Base-by-base conservation (phyloP, 2,329 filamentous ascomycete genomes). In the Fusarium sp. region DNA sequence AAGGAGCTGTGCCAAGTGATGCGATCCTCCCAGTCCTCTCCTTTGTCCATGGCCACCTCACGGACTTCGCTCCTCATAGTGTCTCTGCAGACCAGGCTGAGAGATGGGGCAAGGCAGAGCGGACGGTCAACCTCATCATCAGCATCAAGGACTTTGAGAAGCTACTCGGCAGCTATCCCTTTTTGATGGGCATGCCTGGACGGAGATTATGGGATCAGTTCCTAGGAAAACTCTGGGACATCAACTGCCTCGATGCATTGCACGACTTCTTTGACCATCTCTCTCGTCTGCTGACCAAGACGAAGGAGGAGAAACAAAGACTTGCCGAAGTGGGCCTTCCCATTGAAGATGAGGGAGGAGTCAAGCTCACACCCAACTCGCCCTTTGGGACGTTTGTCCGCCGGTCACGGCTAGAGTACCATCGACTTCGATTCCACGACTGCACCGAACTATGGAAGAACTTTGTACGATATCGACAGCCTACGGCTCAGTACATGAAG, bases 151-250 rank as follows among this genome's bases (percentile, higher is more conserved):
- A 87, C 68, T 90, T 90, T 68, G 87, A 90, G 77, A 82, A 81
- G 59, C 79, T 89, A n/a, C 83, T 90, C 14, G 76, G 78, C 18
- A 80, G 83, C 27, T 83, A 86, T 69, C 81, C 84, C 6, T 83
- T 86, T 27, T 78, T 85, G 25, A 81, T 83, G 72, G 84, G 85
- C 36, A 81, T 93, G 61, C 91, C 93, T 0, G 93, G 93, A 3
- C 86, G 91, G 51, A 90, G 87, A n/a, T 81, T 97, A n/a, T 96
- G 94, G 89, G 93, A 98, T 76, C 82, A 91, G 2, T 92, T 97
- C 61, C 85, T 98, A 11, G 87, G 88, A 60, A 90, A 89, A 68
- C 82, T 98, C 23, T 98, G 96, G 95, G 85, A 86, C 14, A 88
- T 98, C 70, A 89, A 94, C 75, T 95, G 91, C 18, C 86, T 96